These are phyloP conservation scores for Curvularia spicifera DNA, from an alignment of 2,329 filamentous ascomycete genomes.

Conservation along the genomic window DNA sequence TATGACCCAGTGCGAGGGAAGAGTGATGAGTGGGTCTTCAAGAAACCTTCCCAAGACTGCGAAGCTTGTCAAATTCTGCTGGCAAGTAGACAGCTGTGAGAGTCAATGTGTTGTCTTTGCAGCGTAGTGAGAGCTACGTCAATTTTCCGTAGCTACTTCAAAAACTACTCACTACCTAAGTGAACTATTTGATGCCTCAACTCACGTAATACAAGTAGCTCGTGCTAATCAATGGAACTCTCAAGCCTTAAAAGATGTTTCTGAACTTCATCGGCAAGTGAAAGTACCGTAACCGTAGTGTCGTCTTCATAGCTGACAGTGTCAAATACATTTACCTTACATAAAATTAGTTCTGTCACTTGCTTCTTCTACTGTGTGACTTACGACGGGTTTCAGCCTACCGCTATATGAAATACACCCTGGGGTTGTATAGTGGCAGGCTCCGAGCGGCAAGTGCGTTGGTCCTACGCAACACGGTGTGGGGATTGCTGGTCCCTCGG, in stretches of 20 bases:
- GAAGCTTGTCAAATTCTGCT: neutral
- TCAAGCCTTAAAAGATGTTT: neutral
- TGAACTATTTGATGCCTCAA: neutral
- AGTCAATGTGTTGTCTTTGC: neutral
- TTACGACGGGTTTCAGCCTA: no score
- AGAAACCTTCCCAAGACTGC: neutral
- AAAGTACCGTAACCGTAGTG: neutral
- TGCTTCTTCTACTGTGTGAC: no score
- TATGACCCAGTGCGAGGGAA: neutral
- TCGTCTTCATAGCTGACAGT: neutral
- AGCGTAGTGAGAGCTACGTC: no score
- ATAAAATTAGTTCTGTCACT: neutral
- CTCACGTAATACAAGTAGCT: neutral
- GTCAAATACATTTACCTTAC: neutral
- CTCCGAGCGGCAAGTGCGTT: neutral
- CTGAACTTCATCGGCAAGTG: neutral
- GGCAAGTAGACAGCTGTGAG: neutral
- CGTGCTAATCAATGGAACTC: neutral
- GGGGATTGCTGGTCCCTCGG: neutral
- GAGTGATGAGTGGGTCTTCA: neutral
- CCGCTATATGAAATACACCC: neutral
- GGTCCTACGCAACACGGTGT: conserved; percentile 2
- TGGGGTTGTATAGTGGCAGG: neutral
- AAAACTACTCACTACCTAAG: no score
- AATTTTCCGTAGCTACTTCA: neutral